These are phyloP conservation scores for Ramichloridium luteum DNA, from an alignment of 2,329 filamentous ascomycete genomes.

Conservation along the genomic window DNA sequence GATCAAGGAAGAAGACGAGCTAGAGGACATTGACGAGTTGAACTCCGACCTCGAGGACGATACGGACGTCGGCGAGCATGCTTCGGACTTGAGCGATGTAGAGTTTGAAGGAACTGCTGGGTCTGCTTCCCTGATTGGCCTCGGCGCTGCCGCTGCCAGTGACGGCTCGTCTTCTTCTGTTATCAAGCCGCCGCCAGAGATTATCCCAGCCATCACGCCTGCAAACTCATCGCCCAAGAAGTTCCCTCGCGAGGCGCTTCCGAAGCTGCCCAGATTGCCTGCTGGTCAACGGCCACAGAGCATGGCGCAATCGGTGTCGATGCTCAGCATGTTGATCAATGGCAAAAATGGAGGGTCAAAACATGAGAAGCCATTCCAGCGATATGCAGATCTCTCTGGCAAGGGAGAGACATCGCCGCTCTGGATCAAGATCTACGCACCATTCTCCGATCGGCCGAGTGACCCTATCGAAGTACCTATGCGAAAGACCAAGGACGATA, in stretches of 20 bases:
- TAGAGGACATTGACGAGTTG: conserved; percentile 15
- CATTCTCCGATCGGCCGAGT: conserved; percentile 52
- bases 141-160: conserved; percentile 44
- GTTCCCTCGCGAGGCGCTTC: conserved; percentile 43
- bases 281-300: conserved; percentile 58
- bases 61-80: conserved; percentile 23
- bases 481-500: conserved; percentile 54
- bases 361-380: conserved; percentile 57
- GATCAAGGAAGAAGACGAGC: conserved; percentile 34
- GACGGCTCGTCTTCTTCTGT: conserved; percentile 38
- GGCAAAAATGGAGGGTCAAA: conserved; percentile 27
- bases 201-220: conserved; percentile 31
- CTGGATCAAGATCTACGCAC: conserved; percentile 63
- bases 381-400: conserved; percentile 63
- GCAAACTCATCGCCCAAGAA: conserved; percentile 48
- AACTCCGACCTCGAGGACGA: conserved; percentile 27
- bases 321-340: conserved; percentile 43
- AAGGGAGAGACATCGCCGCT: conserved; percentile 68
- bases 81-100: conserved; percentile 32
- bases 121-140: conserved; percentile 58
- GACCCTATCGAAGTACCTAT: conserved; percentile 62
- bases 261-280: conserved; percentile 53
- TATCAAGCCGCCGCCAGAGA: conserved; percentile 31
- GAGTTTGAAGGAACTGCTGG: conserved; percentile 53
- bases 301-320: conserved; percentile 58